Evolutionary conservation across 2,329 filamentous ascomycete species (phyloP).

Genomic region (Colletotrichum australisinense): DNA sequence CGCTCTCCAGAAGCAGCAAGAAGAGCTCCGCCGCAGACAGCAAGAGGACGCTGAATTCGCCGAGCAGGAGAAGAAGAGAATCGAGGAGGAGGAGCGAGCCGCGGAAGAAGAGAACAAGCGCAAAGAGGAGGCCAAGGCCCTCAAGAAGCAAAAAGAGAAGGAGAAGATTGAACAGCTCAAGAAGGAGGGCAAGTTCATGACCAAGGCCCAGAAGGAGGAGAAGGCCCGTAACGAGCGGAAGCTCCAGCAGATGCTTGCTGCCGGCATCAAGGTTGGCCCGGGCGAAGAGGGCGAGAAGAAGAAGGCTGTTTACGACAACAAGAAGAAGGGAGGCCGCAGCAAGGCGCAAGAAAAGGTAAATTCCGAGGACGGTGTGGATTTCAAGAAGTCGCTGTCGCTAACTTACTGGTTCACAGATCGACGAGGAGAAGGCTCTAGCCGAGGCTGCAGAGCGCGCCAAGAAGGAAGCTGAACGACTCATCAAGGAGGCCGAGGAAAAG

Average conservation of each 20-base stretch:
- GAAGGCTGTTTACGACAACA: conserved; percentile 80
- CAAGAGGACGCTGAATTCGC: conserved; percentile 70
- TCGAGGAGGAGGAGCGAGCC: conserved; percentile 73
- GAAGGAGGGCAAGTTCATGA: conserved; percentile 88
- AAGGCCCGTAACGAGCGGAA: conserved; percentile 83
- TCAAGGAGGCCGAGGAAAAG: conserved; percentile 71
- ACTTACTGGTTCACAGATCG: conserved; percentile 57
- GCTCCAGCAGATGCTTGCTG: conserved; percentile 86
- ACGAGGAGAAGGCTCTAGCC: conserved; percentile 82
- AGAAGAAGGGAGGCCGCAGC: conserved; percentile 71
- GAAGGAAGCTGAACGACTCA: conserved; percentile 74
- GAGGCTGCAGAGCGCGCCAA: conserved; percentile 81
- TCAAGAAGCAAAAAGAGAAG: conserved; percentile 89
- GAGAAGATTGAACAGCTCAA: conserved; percentile 88
- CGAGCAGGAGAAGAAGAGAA: conserved; percentile 73
- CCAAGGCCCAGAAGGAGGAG: conserved; percentile 86
- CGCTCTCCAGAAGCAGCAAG: conserved; percentile 84
- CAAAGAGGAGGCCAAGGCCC: conserved; percentile 77
- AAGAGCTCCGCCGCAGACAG: conserved; percentile 74
- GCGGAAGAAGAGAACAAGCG: conserved; percentile 75
- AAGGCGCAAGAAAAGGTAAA: conserved; percentile 67
- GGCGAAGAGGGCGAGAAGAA: conserved; percentile 74
- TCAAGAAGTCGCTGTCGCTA: neutral
- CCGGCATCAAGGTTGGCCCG: conserved; percentile 78
- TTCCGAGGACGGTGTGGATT: neutral